phyloP scores from a whole-genome alignment of 441 rosid species.

The Bruguiera hainesii region DNA sequence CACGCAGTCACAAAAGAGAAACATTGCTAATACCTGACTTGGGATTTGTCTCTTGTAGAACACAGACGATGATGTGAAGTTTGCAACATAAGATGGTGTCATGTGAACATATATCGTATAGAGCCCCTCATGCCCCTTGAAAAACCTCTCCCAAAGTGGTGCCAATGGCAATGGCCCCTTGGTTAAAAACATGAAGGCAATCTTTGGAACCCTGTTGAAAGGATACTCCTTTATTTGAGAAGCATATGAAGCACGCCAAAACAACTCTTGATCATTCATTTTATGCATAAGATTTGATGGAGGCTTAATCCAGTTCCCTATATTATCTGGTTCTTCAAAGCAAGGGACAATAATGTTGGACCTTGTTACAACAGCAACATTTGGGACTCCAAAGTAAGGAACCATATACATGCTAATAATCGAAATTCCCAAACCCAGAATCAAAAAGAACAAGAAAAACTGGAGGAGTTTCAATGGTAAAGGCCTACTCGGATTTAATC shows the following conservation, averaged over 20 bases:
- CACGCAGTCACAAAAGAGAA: neutral
- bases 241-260: constrained; percentile 83
- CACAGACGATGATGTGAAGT: neutral
- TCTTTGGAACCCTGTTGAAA: constrained; percentile 59
- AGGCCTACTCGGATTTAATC: constrained; percentile 42
- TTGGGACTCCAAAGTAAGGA: constrained; percentile 43
- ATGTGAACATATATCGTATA: constrained; percentile 76
- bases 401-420: constrained; percentile 51
- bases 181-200: constrained; percentile 89
- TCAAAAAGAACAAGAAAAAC: constrained; percentile 49
- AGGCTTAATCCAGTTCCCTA: constrained; percentile 58
- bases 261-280: constrained; percentile 51
- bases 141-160: constrained; percentile 82
- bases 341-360: constrained; percentile 40
- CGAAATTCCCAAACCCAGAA: constrained; percentile 53
- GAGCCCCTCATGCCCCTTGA: constrained; percentile 59
- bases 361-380: constrained; percentile 31
- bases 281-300: constrained; percentile 19
- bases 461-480: constrained; percentile 49
- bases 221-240: constrained; percentile 57
- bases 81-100: constrained; percentile 40
- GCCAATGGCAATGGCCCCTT: constrained; percentile 79
- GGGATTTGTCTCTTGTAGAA: constrained; percentile 1
- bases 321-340: constrained; percentile 30
- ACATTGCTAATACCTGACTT: neutral